A percentile compares a stretch with the other conserved stretches of the same genome.
Evolutionary conservation across 164 flowering plant species (phyloP).

Genomic region (Malania oleifera): DNA sequence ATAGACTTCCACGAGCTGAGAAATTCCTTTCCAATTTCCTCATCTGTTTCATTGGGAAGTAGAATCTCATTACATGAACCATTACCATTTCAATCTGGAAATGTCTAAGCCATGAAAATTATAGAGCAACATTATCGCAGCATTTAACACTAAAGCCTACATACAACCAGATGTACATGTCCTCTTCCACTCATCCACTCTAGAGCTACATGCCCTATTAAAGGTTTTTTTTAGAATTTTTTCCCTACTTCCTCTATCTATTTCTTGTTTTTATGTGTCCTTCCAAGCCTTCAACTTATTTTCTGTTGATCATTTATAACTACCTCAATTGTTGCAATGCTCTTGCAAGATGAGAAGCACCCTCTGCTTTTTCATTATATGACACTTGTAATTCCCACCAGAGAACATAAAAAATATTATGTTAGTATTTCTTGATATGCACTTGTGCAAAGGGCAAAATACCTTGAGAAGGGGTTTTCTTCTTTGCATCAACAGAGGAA

Average conservation of each 20-base stretch:
- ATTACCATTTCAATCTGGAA: background rate
- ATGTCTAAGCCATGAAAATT: background rate
- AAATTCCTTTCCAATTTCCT: slow-evolving; percentile 66
- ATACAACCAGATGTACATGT: background rate
- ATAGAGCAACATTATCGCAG: background rate
- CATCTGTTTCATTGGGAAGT: slow-evolving; percentile 42
- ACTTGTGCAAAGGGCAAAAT: background rate
- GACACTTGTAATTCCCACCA: background rate
- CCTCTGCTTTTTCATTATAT: background rate
- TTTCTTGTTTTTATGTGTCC: too few relatives aligned
- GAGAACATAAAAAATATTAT: background rate
- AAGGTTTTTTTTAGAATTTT: too few relatives aligned
- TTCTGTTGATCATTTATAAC: too few relatives aligned
- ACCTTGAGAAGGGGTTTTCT: slow-evolving; percentile 50
- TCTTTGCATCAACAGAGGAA: slow-evolving; percentile 27
- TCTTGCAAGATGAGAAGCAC: background rate
- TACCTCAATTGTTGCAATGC: too few relatives aligned
- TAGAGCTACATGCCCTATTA: too few relatives aligned
- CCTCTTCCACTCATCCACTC: too few relatives aligned
- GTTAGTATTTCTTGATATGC: background rate
- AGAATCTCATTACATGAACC: slow-evolving; percentile 3
- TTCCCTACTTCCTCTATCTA: too few relatives aligned
- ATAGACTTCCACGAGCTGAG: slow-evolving; percentile 73
- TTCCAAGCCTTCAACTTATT: too few relatives aligned
- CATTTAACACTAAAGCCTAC: background rate